Evolutionary conservation across 1,284 basidiomycete species (phyloP), one percentile per base, ranked within the genome.

Genomic region (Hypsizygus ulmarius): DNA sequence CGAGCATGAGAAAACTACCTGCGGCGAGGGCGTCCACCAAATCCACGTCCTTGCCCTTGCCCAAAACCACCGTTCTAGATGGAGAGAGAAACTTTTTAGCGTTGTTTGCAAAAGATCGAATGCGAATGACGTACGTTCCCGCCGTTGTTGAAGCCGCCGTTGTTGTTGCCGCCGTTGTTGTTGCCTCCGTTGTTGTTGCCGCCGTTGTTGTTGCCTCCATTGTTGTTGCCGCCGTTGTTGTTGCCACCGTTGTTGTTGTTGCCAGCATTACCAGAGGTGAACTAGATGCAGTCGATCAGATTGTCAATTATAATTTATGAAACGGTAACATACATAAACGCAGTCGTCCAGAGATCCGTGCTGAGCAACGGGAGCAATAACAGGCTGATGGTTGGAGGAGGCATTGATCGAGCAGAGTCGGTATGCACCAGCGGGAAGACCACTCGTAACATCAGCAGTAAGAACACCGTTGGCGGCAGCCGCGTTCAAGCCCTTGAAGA

Each of bases 381-480:
- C 74, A n/a, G 84, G 82, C 59, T 81, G 79, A 62, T 85, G 85
- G 66, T 88, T 88, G 32, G 79, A 65, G n/a, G 78, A 70, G 27
- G 71, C 55, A 59, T 78, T 77, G 61, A 82, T 81, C 10, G 76
- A 76, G 56, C 76, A 76, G 28, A 84, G 58, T 47, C 78, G 72
- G 70, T 90, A 89, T 14, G 70, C 66, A 40, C 82, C 82, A 39
- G 74, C 75, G 12, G 79, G 74, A 12, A 88, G 67, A 45, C 83
- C 84, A 15, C 66, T 67, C 0, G 74, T 66, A 28, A 88, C 79
- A 39, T 70, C 70, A 18, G 75, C 75, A 27, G 72, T 71, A 18
- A 83, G 67, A 4, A 79, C 59, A 29, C 81, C 79, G 36, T 73
- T 73, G 42, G 57, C 55, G 14, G 77, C 81, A 10, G 69, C 62